Evolutionary conservation across 75 land plant species (phyloP), one percentile per base, ranked within the genome.

Genomic region (Cunninghamia lanceolata): DNA sequence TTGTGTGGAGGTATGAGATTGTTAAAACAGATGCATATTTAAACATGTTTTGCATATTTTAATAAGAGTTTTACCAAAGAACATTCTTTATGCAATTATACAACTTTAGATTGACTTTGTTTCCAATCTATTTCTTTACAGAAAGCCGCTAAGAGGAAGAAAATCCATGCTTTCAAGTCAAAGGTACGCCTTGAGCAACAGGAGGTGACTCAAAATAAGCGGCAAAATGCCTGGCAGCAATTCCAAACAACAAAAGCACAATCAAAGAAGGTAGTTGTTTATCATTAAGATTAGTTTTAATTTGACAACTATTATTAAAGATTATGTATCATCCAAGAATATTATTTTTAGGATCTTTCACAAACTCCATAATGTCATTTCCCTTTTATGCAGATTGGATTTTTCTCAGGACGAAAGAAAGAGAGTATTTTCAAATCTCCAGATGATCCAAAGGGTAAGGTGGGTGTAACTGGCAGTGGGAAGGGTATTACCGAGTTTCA

Each of bases 341-440:
- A 25, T 47, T 32, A 82, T 19, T 32, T 45, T 52, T 36, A 25
- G 8, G n/a, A 63, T 28, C n/a, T 63, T 63, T 63, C n/a, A 6
- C 30, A 63, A 25, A 63, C 68, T 63, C n/a, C 8, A 6, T 25
- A 0, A 63, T 63, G n/a, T 63, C n/a, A 28, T 82, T 40, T 56
- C 32, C 28, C n/a, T 3, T 68, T 68, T 68, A 32, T 87, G 79
- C 91, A 98, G 99, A 83, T 97, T 86, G 99, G 99, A 53, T 98
- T 95, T 87, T 97, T 95, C 89, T 94, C 99, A 0, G 99, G 99
- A 16, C 92, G 99, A 38, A 96, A 97, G 91, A 90, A 92, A 54
- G 99, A 98, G 88, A 98, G 99, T 85, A 98, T 98, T 47, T 98
- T 98, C 92, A 98, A 98, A 88, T 98, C 99, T 74, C 99, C 99